Evolutionary conservation across 2,329 filamentous ascomycete genomes (phyloP), one percentile per base, ranked within the genome.

Genomic region (Lachnellula willkommii): DNA sequence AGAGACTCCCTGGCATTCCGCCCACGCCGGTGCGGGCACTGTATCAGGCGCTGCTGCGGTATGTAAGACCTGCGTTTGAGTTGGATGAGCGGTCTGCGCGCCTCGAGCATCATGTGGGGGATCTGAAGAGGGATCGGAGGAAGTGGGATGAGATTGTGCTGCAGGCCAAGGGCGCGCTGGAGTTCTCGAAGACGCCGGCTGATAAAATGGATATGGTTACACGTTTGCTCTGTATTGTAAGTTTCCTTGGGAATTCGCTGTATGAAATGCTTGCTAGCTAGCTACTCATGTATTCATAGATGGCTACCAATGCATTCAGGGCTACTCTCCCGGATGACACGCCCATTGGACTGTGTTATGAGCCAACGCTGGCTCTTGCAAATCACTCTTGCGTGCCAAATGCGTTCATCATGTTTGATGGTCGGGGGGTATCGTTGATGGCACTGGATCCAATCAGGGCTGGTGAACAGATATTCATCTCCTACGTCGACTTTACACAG

Each of bases 301-400:
- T 84, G 56, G 76, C 82, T 65, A 82, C 81, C 39, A 87, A 87
- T 68, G 75, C 81, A 4, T 86, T 86, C 65, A 80, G 81, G 63
- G 73, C 79, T 52, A 73, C 73, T 26, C 80, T 84, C 52, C 67
- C 71, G 2, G 80, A 85, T 62, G 67, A 78, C 7, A 78, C 74
- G 1, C 73, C 78, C 53, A 73, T 77, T 1, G 82, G 81, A 24
- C 72, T 83, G 32, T 85, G 81, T 58, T 70, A 85, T 39, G 79
- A 84, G 59, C 74, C 79, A 1, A 74, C 54, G 2, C 43, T 69
- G 12, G 63, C 67, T 56, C 82, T 84, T 77, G 75, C 76, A 22
- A 86, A 87, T 60, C 83, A 87, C 65, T 82, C 81, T 0, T 87
- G 83, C 60, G 66, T 77, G 2, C 83, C 83, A 3, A 85, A 84